These are phyloP conservation scores for Clarireedia monteithiana DNA, from an alignment of 2,329 filamentous ascomycete species.

Conservation along the genomic window DNA sequence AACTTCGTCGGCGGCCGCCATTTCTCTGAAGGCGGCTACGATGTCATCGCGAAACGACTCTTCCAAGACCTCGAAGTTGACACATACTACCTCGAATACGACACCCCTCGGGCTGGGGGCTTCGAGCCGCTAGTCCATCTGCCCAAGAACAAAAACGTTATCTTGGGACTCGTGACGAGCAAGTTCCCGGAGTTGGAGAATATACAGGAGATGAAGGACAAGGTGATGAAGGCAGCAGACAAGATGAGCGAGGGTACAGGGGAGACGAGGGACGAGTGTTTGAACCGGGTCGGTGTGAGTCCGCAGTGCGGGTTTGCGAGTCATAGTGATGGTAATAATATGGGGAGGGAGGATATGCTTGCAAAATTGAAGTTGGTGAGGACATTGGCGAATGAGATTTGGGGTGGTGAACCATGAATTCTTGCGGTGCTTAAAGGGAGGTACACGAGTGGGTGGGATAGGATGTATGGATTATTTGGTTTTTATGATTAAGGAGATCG, in stretches of 20 bases:
- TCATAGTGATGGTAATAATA: constrained; percentile 48
- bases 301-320: constrained; percentile 60
- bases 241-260: constrained; percentile 62
- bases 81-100: constrained; percentile 65
- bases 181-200: constrained; percentile 56
- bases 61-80: constrained; percentile 55
- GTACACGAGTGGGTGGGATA: not conserved
- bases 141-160: constrained; percentile 54
- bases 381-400: constrained; percentile 65
- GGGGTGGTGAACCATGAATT: constrained; percentile 33
- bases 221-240: constrained; percentile 52
- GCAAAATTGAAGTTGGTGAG: constrained; percentile 65
- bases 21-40: constrained; percentile 60
- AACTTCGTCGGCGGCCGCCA: constrained; percentile 61
- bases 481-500: no score
- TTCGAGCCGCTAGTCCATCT: constrained; percentile 58
- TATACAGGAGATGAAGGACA: constrained; percentile 53
- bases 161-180: constrained; percentile 55
- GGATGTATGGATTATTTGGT: not conserved
- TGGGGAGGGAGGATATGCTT: constrained; percentile 63
- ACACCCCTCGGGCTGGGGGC: constrained; percentile 55
- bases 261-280: constrained; percentile 56
- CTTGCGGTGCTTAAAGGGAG: not conserved
- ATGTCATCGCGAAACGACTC: constrained; percentile 58
- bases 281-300: constrained; percentile 60